These are phyloP conservation scores for Blastobotrys apis DNA, from an alignment of 1,139 yeast genomes.

Conservation along the genomic window DNA sequence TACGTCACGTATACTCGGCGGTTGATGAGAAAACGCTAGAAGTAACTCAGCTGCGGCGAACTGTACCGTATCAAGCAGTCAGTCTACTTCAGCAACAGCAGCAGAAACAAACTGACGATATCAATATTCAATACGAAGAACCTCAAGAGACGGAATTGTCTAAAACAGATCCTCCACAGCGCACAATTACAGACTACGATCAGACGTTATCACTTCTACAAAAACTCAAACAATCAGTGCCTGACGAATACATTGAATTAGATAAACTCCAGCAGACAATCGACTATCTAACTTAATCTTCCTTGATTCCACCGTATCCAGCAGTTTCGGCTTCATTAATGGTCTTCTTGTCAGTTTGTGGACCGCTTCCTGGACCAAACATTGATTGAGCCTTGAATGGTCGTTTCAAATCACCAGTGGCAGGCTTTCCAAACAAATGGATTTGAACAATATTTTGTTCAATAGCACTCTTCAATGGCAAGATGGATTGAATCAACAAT, in stretches of 20 bases:
- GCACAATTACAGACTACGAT: constrained; percentile 13
- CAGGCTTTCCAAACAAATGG: constrained; percentile 79
- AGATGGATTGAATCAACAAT: constrained; percentile 86
- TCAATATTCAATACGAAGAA: constrained; percentile 6
- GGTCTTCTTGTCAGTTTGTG: constrained; percentile 80
- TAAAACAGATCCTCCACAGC: not conserved
- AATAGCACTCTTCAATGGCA: constrained; percentile 84
- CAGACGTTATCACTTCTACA: constrained; percentile 12
- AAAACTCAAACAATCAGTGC: constrained; percentile 18
- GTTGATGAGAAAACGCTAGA: constrained; percentile 52
- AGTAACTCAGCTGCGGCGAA: constrained; percentile 47
- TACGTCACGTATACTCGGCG: constrained; percentile 45
- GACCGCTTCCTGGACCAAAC: constrained; percentile 59
- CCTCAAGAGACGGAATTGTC: constrained; percentile 1
- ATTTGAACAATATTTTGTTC: constrained; percentile 91
- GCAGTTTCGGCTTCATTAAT: constrained; percentile 81
- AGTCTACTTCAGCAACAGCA: constrained; percentile 19
- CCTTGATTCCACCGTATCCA: constrained; percentile 89
- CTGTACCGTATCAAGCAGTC: constrained; percentile 39
- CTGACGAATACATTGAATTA: constrained; percentile 21
- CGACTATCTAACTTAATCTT: constrained; percentile 51
- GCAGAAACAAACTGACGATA: constrained; percentile 6
- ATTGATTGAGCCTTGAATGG: constrained; percentile 90
- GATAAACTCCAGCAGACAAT: constrained; percentile 21
- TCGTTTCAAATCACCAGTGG: constrained; percentile 90